These are phyloP conservation scores for Cystofilobasidium bisporidii DNA, from an alignment of 768 basidiomycete genomes.

Conservation along the genomic window DNA sequence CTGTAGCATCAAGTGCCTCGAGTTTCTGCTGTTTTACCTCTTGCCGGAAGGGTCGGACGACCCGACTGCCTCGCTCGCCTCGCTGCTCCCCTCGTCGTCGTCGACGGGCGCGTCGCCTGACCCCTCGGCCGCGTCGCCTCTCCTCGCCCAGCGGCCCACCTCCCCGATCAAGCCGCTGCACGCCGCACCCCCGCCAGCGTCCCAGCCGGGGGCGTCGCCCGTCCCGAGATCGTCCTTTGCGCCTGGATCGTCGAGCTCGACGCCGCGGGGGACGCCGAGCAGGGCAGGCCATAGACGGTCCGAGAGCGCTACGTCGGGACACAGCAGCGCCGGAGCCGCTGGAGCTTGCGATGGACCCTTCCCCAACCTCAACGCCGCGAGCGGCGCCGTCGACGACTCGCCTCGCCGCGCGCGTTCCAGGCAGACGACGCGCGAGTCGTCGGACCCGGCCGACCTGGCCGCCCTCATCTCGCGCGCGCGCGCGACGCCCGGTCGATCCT, in stretches of 20 bases:
- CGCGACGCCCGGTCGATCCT: not conserved
- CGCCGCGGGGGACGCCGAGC: not conserved
- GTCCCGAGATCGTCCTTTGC: too few relatives aligned
- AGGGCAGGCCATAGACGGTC: not conserved
- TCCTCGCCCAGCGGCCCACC: not conserved
- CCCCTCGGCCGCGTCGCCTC: not conserved
- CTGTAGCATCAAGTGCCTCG: slow-evolving; percentile 84
- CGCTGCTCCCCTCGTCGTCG: not conserved
- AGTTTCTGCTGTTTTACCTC: slow-evolving; percentile 90
- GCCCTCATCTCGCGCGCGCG: not conserved
- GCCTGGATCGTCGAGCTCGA: too few relatives aligned
- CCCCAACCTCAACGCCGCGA: too few relatives aligned
- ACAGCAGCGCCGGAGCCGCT: too few relatives aligned
- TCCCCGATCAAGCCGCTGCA: not conserved
- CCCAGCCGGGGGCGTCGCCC: too few relatives aligned
- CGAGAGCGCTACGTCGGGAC: not conserved
- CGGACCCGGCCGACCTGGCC: not conserved
- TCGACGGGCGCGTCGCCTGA: not conserved
- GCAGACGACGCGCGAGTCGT: not conserved
- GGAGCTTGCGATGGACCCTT: not conserved
- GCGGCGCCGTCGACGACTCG: too few relatives aligned
- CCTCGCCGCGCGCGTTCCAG: not conserved
- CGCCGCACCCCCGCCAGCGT: too few relatives aligned
- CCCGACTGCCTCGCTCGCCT: not conserved
- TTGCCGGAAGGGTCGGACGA: slow-evolving; percentile 53